Percentiles rank a stretch among this genome's conserved stretches.
phyloP scores from a whole-genome alignment of 1,139 yeast genomes.

The Kurtzmaniella quercitrusa region DNA sequence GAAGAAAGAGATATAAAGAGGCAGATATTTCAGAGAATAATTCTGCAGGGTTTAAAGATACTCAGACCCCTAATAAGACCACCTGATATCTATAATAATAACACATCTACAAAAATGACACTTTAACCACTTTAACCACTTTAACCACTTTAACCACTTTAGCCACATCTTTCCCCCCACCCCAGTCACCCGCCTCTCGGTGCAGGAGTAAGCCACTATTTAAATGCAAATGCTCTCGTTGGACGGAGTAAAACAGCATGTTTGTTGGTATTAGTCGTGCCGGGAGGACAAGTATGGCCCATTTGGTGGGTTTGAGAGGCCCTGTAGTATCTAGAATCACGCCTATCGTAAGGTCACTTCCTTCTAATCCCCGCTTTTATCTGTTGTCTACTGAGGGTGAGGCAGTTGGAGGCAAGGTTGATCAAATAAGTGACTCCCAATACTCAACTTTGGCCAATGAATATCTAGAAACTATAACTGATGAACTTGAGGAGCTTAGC shows the following conservation, averaged over 20 bases:
- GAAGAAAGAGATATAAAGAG: too few species aligned
- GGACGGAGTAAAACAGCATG: not conserved
- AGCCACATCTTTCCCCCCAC: not conserved
- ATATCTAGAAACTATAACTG: slow-evolving; percentile 61
- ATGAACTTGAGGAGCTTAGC: slow-evolving; percentile 58
- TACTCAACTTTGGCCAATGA: slow-evolving; percentile 59
- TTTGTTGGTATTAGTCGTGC: not conserved
- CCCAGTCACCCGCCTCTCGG: not conserved
- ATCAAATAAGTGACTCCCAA: slow-evolving; percentile 38
- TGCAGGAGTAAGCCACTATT: not conserved
- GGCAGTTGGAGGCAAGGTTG: slow-evolving; percentile 46
- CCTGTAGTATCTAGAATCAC: not conserved
- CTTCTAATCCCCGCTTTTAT: slow-evolving; percentile 6
- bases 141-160: not conserved
- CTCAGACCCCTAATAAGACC: too few species aligned
- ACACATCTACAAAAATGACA: not conserved
- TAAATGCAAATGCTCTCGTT: not conserved
- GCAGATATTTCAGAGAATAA: too few species aligned
- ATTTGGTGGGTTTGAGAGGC: not conserved
- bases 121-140: too few species aligned
- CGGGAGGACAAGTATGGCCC: not conserved
- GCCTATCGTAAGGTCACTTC: not conserved
- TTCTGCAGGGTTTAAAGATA: too few species aligned
- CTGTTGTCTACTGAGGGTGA: slow-evolving; percentile 46
- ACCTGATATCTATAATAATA: too few species aligned